These are phyloP conservation scores for Kokia cookei DNA, from an alignment of 441 rosid species.

Conservation along the genomic window DNA sequence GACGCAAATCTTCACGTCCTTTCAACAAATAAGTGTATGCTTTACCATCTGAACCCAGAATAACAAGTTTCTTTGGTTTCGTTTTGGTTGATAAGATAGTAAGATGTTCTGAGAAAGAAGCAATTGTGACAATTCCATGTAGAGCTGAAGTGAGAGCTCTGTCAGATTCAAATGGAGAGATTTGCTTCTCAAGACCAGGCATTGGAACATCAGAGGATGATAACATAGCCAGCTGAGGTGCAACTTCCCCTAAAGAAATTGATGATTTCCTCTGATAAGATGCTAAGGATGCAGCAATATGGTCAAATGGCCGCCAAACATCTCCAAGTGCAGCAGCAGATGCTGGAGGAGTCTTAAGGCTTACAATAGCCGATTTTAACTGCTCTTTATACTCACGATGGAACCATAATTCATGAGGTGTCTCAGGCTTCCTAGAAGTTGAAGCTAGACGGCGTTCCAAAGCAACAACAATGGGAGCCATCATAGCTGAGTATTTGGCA, in stretches of 20 bases:
- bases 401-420: constrained; percentile 96
- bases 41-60: constrained; percentile 93
- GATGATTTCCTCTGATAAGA: constrained; percentile 86
- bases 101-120: constrained; percentile 79
- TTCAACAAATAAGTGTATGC: constrained; percentile 84
- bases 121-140: constrained; percentile 71
- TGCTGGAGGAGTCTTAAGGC: constrained; percentile 84
- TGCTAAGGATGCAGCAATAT: constrained; percentile 84
- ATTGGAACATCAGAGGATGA: constrained; percentile 95
- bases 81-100: constrained; percentile 89
- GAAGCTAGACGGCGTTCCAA: constrained; percentile 97
- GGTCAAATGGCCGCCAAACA: constrained; percentile 90
- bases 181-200: constrained; percentile 97
- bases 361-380: constrained; percentile 65
- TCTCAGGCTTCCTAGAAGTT: constrained; percentile 89
- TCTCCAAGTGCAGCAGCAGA: constrained; percentile 80
- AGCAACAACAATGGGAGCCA: constrained; percentile 95
- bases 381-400: constrained; percentile 68
- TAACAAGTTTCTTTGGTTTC: constrained; percentile 87
- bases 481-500: constrained; percentile 97
- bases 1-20: constrained; percentile 99
- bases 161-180: constrained; percentile 50
- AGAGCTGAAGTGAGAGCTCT: constrained; percentile 41
- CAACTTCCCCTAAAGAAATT: constrained; percentile 86
- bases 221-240: constrained; percentile 80